These are phyloP conservation scores for Narthecium ossifragum DNA, from an alignment of 106 monocot genomes.

Conservation along the genomic window DNA sequence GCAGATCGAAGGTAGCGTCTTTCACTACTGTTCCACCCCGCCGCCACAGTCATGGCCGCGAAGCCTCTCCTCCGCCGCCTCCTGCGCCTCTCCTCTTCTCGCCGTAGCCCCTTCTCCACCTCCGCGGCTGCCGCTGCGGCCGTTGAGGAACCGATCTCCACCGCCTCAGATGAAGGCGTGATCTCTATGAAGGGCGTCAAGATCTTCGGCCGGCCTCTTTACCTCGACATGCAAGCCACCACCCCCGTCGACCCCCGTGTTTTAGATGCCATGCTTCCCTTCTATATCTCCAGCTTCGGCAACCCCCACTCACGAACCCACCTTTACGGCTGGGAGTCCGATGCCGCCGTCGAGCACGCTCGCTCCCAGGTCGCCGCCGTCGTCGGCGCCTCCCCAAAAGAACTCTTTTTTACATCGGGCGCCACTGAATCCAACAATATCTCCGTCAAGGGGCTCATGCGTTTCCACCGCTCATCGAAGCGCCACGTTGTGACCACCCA, in stretches of 20 bases:
- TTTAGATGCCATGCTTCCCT: constrained; percentile 95
- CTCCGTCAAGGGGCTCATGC: constrained; percentile 88
- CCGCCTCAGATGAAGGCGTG: constrained; percentile 1
- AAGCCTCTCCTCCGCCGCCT: constrained; percentile 6
- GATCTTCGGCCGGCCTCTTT: constrained; percentile 81
- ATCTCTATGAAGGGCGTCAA: constrained; percentile 80
- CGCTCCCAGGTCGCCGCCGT: constrained; percentile 71
- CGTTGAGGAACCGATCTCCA: not conserved
- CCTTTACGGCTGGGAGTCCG: constrained; percentile 98
- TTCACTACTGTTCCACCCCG: not conserved
- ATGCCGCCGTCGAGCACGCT: constrained; percentile 78
- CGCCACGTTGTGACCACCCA: constrained; percentile 89
- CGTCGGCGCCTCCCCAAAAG: constrained; percentile 73
- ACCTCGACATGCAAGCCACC: constrained; percentile 98
- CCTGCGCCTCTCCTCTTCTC: constrained; percentile 14
- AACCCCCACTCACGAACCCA: constrained; percentile 99
- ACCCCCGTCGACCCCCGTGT: constrained; percentile 96
- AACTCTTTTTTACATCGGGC: constrained; percentile 97
- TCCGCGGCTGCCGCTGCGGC: constrained; percentile 6
- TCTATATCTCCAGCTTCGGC: constrained; percentile 80
- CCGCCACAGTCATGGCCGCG: constrained; percentile 6
- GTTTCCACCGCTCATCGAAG: constrained; percentile 68
- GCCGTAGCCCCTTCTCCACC: constrained; percentile 19
- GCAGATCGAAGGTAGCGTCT: not conserved
- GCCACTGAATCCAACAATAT: constrained; percentile 99